These are phyloP conservation scores for Cercospora canescens DNA, from an alignment of 2,329 filamentous ascomycete genomes.

Conservation along the genomic window DNA sequence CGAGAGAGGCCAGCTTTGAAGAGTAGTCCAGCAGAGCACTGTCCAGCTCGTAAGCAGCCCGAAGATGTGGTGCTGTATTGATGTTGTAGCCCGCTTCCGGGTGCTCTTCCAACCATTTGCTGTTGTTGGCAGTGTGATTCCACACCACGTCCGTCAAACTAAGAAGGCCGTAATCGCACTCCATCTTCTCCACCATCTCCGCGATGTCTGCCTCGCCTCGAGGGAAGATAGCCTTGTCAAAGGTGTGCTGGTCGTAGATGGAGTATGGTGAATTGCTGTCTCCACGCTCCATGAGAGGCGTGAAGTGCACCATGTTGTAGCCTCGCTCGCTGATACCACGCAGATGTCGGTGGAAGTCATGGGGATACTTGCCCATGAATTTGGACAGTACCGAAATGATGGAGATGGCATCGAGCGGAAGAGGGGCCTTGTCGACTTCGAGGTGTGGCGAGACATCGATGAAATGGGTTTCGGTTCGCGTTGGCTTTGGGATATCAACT, in stretches of 20 bases:
- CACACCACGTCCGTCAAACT: conserved; percentile 95
- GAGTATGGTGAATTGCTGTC: conserved; percentile 96
- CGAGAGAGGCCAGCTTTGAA: conserved; percentile 62
- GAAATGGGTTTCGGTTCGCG: conserved; percentile 75
- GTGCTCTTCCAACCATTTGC: conserved; percentile 88
- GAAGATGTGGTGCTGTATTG: conserved; percentile 76
- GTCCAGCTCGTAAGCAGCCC: conserved; percentile 72
- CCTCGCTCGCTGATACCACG: conserved; percentile 84
- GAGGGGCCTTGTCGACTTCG: conserved; percentile 67
- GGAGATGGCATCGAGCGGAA: conserved; percentile 85
- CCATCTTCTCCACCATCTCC: conserved; percentile 75
- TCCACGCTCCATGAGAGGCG: conserved; percentile 84
- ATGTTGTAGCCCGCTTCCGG: conserved; percentile 96
- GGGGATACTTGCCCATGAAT: conserved; percentile 92
- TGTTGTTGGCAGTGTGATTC: conserved; percentile 97
- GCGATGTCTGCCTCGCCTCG: conserved; percentile 80
- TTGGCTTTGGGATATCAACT: conserved; percentile 48
- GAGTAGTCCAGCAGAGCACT: conserved; percentile 68
- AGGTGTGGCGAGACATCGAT: conserved; percentile 89
- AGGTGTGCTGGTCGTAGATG: conserved; percentile 85
- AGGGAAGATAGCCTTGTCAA: conserved; percentile 80
- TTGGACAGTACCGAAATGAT: conserved; percentile 95
- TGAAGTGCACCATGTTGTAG: conserved; percentile 99
- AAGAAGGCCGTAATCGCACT: conserved; percentile 79
- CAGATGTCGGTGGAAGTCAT: conserved; percentile 87